Evolutionary conservation across 1,139 yeast species (phyloP).

Genomic region (Kodamaea suecica): DNA sequence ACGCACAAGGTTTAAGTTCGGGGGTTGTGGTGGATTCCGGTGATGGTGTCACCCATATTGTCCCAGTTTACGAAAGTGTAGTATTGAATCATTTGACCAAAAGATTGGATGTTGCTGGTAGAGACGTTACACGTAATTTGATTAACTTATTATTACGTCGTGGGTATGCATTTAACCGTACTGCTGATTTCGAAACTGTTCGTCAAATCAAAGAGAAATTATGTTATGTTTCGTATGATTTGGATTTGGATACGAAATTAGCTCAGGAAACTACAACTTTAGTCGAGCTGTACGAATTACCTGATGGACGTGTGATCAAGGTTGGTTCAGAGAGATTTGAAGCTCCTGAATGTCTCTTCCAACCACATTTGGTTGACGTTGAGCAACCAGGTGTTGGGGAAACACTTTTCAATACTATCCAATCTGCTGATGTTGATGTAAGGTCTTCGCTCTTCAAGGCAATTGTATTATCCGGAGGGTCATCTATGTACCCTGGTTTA

Average conservation of each 20-base stretch:
- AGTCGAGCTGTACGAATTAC: slow-evolving; percentile 88
- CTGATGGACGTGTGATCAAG: slow-evolving; percentile 92
- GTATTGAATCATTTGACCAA: slow-evolving; percentile 90
- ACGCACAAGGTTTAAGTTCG: slow-evolving; percentile 94
- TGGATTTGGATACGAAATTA: slow-evolving; percentile 81
- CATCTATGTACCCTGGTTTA: slow-evolving; percentile 97
- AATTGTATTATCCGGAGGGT: slow-evolving; percentile 93
- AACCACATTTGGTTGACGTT: slow-evolving; percentile 93
- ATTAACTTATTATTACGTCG: slow-evolving; percentile 87
- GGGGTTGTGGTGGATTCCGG: slow-evolving; percentile 99
- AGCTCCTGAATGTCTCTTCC: slow-evolving; percentile 98
- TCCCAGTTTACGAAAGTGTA: slow-evolving; percentile 95
- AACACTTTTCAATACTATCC: slow-evolving; percentile 84
- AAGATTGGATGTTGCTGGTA: slow-evolving; percentile 94
- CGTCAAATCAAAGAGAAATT: slow-evolving; percentile 95
- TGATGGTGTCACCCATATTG: slow-evolving; percentile 87
- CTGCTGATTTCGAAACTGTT: slow-evolving; percentile 97
- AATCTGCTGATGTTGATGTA: slow-evolving; percentile 90
- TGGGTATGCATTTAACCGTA: slow-evolving; percentile 96
- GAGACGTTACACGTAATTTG: slow-evolving; percentile 94
- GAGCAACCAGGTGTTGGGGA: slow-evolving; percentile 98
- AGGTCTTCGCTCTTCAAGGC: slow-evolving; percentile 87
- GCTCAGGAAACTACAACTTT: slow-evolving; percentile 92
- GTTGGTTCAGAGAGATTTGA: slow-evolving; percentile 95
- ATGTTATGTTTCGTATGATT: slow-evolving; percentile 92